Base-by-base conservation (phyloP, 371 early-diverging fungal species). In the Circinella umbellata region DNA sequence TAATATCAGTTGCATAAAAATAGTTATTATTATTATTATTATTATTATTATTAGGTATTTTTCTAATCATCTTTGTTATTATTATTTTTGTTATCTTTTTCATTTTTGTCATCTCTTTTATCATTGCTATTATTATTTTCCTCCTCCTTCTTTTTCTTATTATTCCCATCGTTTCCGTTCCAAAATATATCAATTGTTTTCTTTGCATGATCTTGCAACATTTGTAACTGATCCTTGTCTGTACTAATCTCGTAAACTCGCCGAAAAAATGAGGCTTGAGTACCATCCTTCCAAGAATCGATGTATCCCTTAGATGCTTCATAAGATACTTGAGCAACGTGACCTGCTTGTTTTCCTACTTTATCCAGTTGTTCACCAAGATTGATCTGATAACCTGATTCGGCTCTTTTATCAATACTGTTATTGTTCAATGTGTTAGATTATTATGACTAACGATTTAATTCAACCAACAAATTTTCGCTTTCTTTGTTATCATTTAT, bases 261-360 rank as follows among this genome's bases (percentile, higher is more conserved):
- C 17, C 61, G 35, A 27, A 73, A 73, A 59, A 73, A 73, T 14
- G 66, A 36, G 10, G 57, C 51, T n/a, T 73, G 73, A 3, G 69
- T 62, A 9, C 73, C 73, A 63, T 73, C 73, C 64, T 69, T 69
- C 73, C 73, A 73, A 5, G 69, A 69, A 14, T 66, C 62, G 42
- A 63, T 49, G 47, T 73, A 73, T 1, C 61, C 36, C 13, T 67
- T 60, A n/a, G 51, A 36, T 15, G 65, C 69, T 7, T 57, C 66
- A 47, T 55, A 59, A 7, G 68, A 68, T 37, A 47, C 60, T 14
- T 68, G 47, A 39, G 67, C 68, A n/a, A 63, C 68, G 48, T 42
- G 63, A 14, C 46, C 55, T 9, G 65, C 65, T 65, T 68, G 47
- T 39, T 18, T 36, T 20, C 61, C 35, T 18, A 61, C 39, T 13